Evolutionary conservation across 2,329 filamentous ascomycete genomes (phyloP).

Genomic region (Capronia americana): DNA sequence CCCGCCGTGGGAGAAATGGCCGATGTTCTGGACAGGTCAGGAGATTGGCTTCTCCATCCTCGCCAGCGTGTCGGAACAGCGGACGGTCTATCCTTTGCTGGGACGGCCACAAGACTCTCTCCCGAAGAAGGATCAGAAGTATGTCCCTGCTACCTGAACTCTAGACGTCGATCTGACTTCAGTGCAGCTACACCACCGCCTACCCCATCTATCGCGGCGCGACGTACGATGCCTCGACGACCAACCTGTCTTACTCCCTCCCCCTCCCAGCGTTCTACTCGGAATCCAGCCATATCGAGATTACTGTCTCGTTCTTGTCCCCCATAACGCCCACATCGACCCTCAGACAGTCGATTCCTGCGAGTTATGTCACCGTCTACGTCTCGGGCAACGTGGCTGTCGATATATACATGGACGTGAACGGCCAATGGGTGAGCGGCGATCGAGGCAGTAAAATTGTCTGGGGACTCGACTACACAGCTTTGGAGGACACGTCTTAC

Average conservation of each 20-base stretch:
- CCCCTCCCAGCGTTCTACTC: slow-evolving; percentile 51
- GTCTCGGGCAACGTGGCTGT: slow-evolving; percentile 71
- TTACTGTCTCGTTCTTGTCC: slow-evolving; percentile 71
- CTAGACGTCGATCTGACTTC: slow-evolving; percentile 5
- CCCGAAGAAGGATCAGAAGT: slow-evolving; percentile 67
- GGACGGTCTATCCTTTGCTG: slow-evolving; percentile 67
- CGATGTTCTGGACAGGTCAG: slow-evolving; percentile 80
- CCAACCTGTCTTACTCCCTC: slow-evolving; percentile 70
- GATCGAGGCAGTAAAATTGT: slow-evolving; percentile 71
- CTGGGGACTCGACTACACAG: slow-evolving; percentile 67
- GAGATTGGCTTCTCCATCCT: slow-evolving; percentile 70
- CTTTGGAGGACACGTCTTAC: slow-evolving; percentile 48
- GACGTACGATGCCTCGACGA: slow-evolving; percentile 72
- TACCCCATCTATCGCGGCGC: slow-evolving; percentile 66
- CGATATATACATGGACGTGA: slow-evolving; percentile 70
- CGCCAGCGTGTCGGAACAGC: slow-evolving; percentile 65
- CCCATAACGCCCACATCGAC: slow-evolving; percentile 83
- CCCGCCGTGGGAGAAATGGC: slow-evolving; percentile 82
- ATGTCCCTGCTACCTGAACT: slow-evolving; percentile 47
- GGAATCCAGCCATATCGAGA: slow-evolving; percentile 49
- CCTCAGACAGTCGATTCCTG: slow-evolving; percentile 80
- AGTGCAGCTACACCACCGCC: slow-evolving; percentile 61
- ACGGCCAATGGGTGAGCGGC: slow-evolving; percentile 83
- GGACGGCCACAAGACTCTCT: slow-evolving; percentile 71
- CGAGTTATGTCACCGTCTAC: slow-evolving; percentile 75